phyloP scores from a whole-genome alignment of 208 protist genomes.

The Trypanosoma avium region DNA sequence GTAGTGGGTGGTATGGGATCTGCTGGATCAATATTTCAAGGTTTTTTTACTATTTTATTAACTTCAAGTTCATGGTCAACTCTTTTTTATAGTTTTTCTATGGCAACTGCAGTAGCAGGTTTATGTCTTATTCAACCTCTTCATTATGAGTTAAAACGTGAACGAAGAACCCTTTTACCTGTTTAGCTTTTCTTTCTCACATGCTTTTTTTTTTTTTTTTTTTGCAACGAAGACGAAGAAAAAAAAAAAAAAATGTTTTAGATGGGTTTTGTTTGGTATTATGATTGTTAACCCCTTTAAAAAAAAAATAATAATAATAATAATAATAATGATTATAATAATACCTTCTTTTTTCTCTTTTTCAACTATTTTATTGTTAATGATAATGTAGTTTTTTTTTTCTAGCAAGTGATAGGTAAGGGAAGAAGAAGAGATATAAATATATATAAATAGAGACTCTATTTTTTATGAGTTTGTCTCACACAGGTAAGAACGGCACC shows the following conservation, averaged over 20 bases:
- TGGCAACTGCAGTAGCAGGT: constrained; percentile 23
- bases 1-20: constrained; percentile 45
- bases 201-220: constrained; percentile 13
- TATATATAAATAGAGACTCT: too few relatives aligned
- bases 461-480: constrained; percentile 30
- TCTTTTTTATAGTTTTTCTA: constrained; percentile 29
- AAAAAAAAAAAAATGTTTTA: not conserved
- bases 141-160: not conserved
- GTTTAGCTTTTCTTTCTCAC: constrained; percentile 1
- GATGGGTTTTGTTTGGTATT: too few relatives aligned
- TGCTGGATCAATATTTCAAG: constrained; percentile 37
- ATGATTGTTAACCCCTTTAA: too few relatives aligned
- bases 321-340: too few relatives aligned
- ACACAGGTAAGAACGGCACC: constrained; percentile 21
- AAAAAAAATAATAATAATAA: too few relatives aligned
- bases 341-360: too few relatives aligned
- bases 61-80: constrained; percentile 29
- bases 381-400: too few relatives aligned
- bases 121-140: constrained; percentile 16
- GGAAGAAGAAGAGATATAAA: too few relatives aligned
- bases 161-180: not conserved
- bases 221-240: not conserved
- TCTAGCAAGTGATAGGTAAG: constrained; percentile 15
- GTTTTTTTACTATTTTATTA: constrained; percentile 28
- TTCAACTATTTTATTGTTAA: too few relatives aligned